Evolutionary conservation across 441 rosid species (phyloP).

Genomic region (Hura crepitans): DNA sequence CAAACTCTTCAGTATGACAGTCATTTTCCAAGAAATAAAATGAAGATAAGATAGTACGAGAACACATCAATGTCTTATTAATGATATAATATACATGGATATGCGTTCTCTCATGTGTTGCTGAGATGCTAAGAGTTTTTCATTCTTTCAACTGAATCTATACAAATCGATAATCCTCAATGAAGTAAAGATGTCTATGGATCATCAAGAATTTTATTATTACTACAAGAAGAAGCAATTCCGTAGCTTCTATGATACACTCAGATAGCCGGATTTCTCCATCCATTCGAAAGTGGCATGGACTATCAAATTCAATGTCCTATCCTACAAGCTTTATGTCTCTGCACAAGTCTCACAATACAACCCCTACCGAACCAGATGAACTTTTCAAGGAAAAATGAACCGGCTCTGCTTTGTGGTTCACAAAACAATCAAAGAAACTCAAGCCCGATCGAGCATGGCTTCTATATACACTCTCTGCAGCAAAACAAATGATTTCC

Average conservation of each 20-base stretch:
- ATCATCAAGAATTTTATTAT: slow-evolving; percentile 16
- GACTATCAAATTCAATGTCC: slow-evolving; percentile 10
- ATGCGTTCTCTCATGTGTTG: slow-evolving; percentile 13
- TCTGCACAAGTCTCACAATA: slow-evolving; percentile 28
- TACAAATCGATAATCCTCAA: slow-evolving; percentile 13
- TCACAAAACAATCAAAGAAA: slow-evolving; percentile 23
- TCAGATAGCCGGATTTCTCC: slow-evolving; percentile 18
- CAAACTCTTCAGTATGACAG: slow-evolving; percentile 2
- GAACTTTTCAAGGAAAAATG: slow-evolving; percentile 29
- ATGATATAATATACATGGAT: slow-evolving; percentile 20
- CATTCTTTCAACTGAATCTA: slow-evolving; percentile 22
- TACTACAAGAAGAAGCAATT: neutral
- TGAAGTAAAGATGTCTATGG: slow-evolving; percentile 4
- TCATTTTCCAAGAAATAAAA: slow-evolving; percentile 29
- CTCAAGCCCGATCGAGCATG: slow-evolving; percentile 27
- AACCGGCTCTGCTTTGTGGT: slow-evolving; percentile 10
- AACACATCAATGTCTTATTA: slow-evolving; percentile 18
- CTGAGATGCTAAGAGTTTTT: slow-evolving; percentile 21
- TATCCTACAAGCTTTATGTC: slow-evolving; percentile 17
- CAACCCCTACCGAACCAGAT: slow-evolving; percentile 12
- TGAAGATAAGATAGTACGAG: neutral
- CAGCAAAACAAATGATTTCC: slow-evolving; percentile 32
- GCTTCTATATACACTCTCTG: slow-evolving; percentile 36
- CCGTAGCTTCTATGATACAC: slow-evolving; percentile 18
- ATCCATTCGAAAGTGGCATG: slow-evolving; percentile 1